phyloP scores from a whole-genome alignment of 805 yeast genomes.

The Monosporozyma unispora region DNA sequence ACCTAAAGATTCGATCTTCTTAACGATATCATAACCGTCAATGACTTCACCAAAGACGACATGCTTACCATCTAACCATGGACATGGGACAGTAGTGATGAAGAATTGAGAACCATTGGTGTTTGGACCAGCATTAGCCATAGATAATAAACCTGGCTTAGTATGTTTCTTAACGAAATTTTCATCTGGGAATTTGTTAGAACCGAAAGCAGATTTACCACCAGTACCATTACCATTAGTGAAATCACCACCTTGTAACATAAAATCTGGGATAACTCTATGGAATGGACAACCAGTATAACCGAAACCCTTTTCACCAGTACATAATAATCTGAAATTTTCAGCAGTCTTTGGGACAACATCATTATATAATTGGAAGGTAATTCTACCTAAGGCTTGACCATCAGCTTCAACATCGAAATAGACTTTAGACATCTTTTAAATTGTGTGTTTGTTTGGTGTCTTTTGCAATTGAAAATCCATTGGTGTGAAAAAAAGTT shows the following conservation, averaged over 20 bases:
- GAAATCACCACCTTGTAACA: conserved; percentile 80
- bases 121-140: conserved; percentile 74
- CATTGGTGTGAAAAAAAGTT: no score
- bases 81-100: conserved; percentile 72
- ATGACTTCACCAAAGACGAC: conserved; percentile 95
- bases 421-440: conserved; percentile 57
- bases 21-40: conserved; percentile 77
- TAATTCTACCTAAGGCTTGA: conserved; percentile 72
- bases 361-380: conserved; percentile 78
- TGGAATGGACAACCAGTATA: conserved; percentile 62
- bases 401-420: conserved; percentile 78
- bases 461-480: neutral
- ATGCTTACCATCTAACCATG: conserved; percentile 90
- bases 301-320: conserved; percentile 60
- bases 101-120: conserved; percentile 93
- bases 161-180: conserved; percentile 60
- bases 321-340: conserved; percentile 73
- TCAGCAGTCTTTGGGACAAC: conserved; percentile 83
- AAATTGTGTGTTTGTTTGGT: neutral
- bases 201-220: conserved; percentile 67
- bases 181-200: conserved; percentile 58
- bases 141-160: conserved; percentile 59
- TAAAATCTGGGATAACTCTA: conserved; percentile 60
- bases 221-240: conserved; percentile 62
- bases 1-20: conserved; percentile 61